phyloP scores from a whole-genome alignment of 1,284 basidiomycete genomes.

The Malassezia vespertilionis region DNA sequence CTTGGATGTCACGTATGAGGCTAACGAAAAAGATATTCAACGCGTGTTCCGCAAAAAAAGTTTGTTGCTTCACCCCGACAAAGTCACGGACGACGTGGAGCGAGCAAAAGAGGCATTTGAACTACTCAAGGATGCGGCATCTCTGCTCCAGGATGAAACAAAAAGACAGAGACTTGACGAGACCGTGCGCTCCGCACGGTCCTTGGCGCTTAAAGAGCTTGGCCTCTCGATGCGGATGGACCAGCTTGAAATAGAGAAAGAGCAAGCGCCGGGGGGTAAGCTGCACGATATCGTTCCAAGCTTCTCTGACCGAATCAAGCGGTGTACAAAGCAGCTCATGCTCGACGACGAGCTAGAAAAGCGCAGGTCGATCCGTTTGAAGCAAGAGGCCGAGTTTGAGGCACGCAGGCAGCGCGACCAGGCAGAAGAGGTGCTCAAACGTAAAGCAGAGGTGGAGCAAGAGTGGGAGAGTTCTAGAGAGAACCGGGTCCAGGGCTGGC shows the following conservation, averaged over 20 bases:
- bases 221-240: conserved; percentile 44
- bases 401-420: conserved; percentile 51
- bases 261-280: conserved; percentile 20
- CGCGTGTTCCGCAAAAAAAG: conserved; percentile 54
- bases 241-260: conserved; percentile 36
- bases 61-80: conserved; percentile 55
- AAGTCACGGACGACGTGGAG: conserved; percentile 51
- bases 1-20: conserved; percentile 51
- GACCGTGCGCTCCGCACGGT: conserved; percentile 45
- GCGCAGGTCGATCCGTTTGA: conserved; percentile 49
- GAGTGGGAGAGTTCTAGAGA: conserved; percentile 52
- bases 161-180: conserved; percentile 47
- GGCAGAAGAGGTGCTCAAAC: conserved; percentile 48
- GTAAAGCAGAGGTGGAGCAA: conserved; percentile 50
- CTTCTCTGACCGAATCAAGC: conserved; percentile 50
- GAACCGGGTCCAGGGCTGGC: conserved; percentile 37
- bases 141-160: conserved; percentile 43
- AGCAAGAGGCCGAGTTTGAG: conserved; percentile 54
- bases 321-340: conserved; percentile 52
- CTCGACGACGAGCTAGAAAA: conserved; percentile 54
- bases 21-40: conserved; percentile 52
- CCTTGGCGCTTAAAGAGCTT: conserved; percentile 47
- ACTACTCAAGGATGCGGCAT: conserved; percentile 53
- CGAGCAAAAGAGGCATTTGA: conserved; percentile 54
- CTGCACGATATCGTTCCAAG: conserved; percentile 49